Evolutionary conservation across 176 grass and related monocot species (phyloP).

Genomic region (Lolium rigidum): DNA sequence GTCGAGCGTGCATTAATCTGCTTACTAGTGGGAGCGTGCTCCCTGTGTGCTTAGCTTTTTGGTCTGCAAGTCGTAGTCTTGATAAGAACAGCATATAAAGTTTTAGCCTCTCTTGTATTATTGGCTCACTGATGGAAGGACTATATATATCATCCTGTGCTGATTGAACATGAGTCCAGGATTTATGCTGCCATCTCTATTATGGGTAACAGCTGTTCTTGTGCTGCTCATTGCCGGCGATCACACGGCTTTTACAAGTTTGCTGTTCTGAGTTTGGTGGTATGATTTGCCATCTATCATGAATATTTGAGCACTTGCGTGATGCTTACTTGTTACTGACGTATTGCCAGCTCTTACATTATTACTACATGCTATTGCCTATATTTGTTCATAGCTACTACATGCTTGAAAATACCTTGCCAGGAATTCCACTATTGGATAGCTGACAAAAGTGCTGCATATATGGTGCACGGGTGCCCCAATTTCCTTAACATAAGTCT

Average conservation of each 20-base stretch:
- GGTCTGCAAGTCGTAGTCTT: conserved; percentile 50
- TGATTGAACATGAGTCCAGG: conserved; percentile 43
- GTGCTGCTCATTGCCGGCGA: conserved; percentile 29
- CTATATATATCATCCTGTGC: conserved; percentile 35
- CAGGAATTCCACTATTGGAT: conserved; percentile 28
- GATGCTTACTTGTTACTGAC: conserved; percentile 27
- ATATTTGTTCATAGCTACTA: background rate
- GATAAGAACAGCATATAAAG: conserved; percentile 54
- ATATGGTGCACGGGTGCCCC: background rate
- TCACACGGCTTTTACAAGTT: conserved; percentile 27
- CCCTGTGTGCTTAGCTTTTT: conserved; percentile 51
- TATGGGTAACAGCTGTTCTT: conserved; percentile 48
- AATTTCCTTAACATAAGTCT: background rate
- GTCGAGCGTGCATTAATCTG: conserved; percentile 58
- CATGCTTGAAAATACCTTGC: conserved; percentile 1
- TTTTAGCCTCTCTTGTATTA: conserved; percentile 24
- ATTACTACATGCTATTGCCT: background rate
- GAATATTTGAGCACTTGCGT: background rate
- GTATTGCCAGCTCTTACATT: background rate
- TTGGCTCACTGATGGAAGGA: conserved; percentile 32
- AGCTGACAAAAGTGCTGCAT: conserved; percentile 10
- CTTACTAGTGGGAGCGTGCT: conserved; percentile 67
- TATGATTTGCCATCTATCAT: conserved; percentile 22
- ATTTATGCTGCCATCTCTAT: conserved; percentile 33
- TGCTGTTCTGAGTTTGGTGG: conserved; percentile 24